A percentile compares a stretch with the other conserved stretches of the same genome.
phyloP scores from a whole-genome alignment of 1,284 basidiomycete species.

The Sporisorium graminicola region DNA sequence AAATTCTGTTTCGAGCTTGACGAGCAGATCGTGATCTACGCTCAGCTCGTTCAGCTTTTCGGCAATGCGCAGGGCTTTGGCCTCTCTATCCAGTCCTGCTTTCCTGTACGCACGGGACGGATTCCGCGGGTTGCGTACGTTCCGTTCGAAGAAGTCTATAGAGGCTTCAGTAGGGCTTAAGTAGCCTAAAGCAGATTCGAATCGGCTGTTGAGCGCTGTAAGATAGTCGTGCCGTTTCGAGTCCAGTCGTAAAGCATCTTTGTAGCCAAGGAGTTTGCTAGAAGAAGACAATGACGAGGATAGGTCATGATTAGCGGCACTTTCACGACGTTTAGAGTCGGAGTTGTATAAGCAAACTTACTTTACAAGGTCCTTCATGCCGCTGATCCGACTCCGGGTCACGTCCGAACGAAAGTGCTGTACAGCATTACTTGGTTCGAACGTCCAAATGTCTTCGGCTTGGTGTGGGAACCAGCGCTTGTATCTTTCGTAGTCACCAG shows the following conservation, averaged over 20 bases:
- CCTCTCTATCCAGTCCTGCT: too few relatives aligned
- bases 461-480: neutral
- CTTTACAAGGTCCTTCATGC: neutral
- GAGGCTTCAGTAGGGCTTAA: neutral
- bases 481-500: neutral
- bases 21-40: slow-evolving; percentile 1
- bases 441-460: neutral
- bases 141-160: neutral
- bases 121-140: neutral
- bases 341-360: neutral
- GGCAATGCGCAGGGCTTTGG: neutral
- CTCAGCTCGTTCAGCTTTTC: neutral
- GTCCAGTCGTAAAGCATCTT: neutral
- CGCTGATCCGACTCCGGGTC: neutral
- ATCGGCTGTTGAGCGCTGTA: neutral
- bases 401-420: neutral
- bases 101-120: neutral
- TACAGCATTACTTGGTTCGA: neutral
- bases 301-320: neutral
- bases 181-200: neutral
- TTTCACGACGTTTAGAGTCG: neutral
- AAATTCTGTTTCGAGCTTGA: slow-evolving; percentile 7
- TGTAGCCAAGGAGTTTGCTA: neutral
- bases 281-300: too few relatives aligned
- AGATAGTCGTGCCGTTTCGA: neutral